These are phyloP conservation scores for Crithidia expoeki DNA, from an alignment of 208 protist species.

Conservation along the genomic window DNA sequence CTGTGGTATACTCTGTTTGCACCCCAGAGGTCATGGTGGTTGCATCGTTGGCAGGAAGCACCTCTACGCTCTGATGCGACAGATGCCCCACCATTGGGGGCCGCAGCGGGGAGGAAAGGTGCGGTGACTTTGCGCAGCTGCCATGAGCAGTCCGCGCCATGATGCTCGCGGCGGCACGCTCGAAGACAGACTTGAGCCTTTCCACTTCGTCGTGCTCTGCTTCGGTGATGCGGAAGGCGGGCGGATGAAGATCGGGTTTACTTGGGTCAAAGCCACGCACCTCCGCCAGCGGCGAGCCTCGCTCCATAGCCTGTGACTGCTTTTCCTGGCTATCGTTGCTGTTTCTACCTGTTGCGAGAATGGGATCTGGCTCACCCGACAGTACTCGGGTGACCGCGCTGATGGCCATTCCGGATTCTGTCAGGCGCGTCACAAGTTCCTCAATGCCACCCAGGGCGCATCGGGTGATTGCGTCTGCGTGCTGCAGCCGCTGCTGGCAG, in stretches of 20 bases:
- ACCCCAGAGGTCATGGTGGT: too few relatives aligned
- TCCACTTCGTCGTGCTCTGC: constrained; percentile 13
- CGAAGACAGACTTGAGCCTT: constrained; percentile 28
- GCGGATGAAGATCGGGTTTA: constrained; percentile 23
- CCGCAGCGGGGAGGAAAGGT: background rate
- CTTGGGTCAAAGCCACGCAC: constrained; percentile 24
- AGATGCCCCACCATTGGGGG: background rate
- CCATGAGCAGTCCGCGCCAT: background rate
- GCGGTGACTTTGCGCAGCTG: background rate
- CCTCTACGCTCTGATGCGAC: background rate
- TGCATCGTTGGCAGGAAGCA: too few relatives aligned
- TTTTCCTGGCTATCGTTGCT: background rate
- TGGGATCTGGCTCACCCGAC: constrained; percentile 8
- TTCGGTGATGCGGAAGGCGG: constrained; percentile 17
- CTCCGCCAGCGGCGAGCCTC: constrained; percentile 15
- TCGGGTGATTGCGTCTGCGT: constrained; percentile 31
- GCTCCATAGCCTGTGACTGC: background rate
- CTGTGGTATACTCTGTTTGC: too few relatives aligned
- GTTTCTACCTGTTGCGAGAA: constrained; percentile 1
- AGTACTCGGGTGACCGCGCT: constrained; percentile 37
- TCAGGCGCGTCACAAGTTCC: constrained; percentile 37
- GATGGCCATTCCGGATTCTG: constrained; percentile 28
- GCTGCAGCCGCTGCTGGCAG: constrained; percentile 32
- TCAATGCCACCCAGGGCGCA: constrained; percentile 34
- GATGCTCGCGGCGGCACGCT: constrained; percentile 25